Evolutionary conservation across 2,329 filamentous ascomycete species (phyloP), one percentile per base, ranked within the genome.

Genomic region (Neospermospora avenae): DNA sequence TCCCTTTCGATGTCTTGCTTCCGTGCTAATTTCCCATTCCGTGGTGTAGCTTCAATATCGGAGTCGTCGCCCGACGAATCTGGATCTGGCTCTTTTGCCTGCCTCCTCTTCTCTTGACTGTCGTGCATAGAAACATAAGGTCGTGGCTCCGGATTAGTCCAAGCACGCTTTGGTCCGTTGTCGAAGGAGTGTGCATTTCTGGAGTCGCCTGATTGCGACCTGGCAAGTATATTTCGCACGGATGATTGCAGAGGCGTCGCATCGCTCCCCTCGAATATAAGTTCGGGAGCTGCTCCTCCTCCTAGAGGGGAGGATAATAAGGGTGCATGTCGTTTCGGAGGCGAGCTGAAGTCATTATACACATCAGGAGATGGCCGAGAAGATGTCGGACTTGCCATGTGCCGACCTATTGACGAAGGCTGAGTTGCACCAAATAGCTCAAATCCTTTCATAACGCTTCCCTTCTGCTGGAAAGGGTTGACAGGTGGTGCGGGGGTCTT

Each of bases 361-460:
- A 66, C 56, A 46, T 71, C 59, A 4, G 70, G 71, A 10, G 71
- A 73, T 31, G 71, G 71, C 31, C 70, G 61, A 20, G 69, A 67
- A 7, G 69, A 72, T 2, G 65, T 67, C 14, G 69, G 68, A 51
- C 67, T 71, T 13, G 53, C 57, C 20, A 65, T 16, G 55, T 64
- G 41, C 10, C 62, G 63, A 14, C 63, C 66, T 35, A 69, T 57
- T 3, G 70, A 71, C 10, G 70, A 71, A 14, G 68, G 65, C 44
- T 73, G 71, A 2, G 71, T 72, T 3, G 70, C 69, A 28, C 64
- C 61, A 60, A 73, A 73, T 49, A 73, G 58, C 22, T 71, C 69
- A 16, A 61, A 25, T 4, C 51, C 62, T 34, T 69, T 70, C 57
- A 72, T 59, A 4, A 72, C 68, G 42, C 64, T 69, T 2, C 71